These are phyloP conservation scores for Platanthera guangdongensis DNA, from an alignment of 106 monocot species.

Conservation along the genomic window DNA sequence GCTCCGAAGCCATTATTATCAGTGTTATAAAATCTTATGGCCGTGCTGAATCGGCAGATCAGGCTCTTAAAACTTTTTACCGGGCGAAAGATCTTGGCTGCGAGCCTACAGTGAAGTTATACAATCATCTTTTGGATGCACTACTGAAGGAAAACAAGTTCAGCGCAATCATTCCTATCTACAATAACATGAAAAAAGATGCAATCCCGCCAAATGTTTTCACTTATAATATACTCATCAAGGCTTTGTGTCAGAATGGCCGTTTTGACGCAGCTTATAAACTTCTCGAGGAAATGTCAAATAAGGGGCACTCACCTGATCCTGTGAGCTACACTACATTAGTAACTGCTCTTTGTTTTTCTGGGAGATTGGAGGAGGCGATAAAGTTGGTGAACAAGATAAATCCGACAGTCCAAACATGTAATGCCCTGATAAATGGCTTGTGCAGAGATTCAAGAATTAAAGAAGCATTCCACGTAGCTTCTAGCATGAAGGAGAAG, in stretches of 20 bases:
- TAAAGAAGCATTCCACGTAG: slow-evolving; percentile 37
- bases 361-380: slow-evolving; percentile 49
- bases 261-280: slow-evolving; percentile 55
- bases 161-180: slow-evolving; percentile 41
- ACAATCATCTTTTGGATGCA: slow-evolving; percentile 74
- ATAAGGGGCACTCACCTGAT: slow-evolving; percentile 54
- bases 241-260: slow-evolving; percentile 64
- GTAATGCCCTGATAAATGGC: slow-evolving; percentile 70
- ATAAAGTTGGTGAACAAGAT: slow-evolving; percentile 28
- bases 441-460: slow-evolving; percentile 36
- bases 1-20: slow-evolving; percentile 45
- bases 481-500: slow-evolving; percentile 42
- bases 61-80: slow-evolving; percentile 75
- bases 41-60: slow-evolving; percentile 28
- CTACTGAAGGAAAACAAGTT: slow-evolving; percentile 51
- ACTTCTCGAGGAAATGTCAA: slow-evolving; percentile 66
- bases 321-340: slow-evolving; percentile 68
- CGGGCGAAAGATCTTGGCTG: slow-evolving; percentile 60
- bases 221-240: slow-evolving; percentile 78
- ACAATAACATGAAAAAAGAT: slow-evolving; percentile 70
- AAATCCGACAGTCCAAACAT: slow-evolving; percentile 22
- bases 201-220: slow-evolving; percentile 66
- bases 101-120: slow-evolving; percentile 50
- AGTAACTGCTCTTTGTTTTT: slow-evolving; percentile 41
- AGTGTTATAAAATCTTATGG: slow-evolving; percentile 48